These are phyloP conservation scores for Tolypocladium amazonense DNA, from an alignment of 2,329 filamentous ascomycete genomes.

Conservation along the genomic window DNA sequence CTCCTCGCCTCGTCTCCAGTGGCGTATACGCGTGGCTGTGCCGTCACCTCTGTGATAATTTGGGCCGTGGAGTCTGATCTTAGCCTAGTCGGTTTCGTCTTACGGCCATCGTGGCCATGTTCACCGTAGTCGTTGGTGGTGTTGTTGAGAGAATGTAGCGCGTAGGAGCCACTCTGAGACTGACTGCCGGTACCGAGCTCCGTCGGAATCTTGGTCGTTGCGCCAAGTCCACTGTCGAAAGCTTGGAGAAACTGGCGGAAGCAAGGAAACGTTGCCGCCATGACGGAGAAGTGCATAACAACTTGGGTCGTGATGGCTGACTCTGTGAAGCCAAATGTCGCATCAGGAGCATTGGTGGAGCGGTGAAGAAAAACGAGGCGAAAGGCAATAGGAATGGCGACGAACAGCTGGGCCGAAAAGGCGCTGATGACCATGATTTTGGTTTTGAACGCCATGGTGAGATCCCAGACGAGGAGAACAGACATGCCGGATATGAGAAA, in stretches of 20 bases:
- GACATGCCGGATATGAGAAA: conserved; percentile 6
- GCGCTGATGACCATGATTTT: conserved; percentile 8
- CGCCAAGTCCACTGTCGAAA: conserved; percentile 7
- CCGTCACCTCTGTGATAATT: conserved; percentile 2
- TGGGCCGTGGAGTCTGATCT: conserved; percentile 1
- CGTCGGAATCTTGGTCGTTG: conserved; percentile 7
- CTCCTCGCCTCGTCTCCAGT: conserved; percentile 4
- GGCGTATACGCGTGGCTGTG: background rate
- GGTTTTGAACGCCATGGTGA: conserved; percentile 6
- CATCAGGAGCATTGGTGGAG: background rate
- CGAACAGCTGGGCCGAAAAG: conserved; percentile 9
- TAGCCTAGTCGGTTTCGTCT: background rate
- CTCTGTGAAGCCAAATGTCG: conserved; percentile 1
- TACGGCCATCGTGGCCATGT: background rate
- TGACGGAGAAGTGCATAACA: conserved; percentile 10
- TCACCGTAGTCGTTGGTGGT: background rate
- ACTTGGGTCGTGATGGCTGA: conserved; percentile 6
- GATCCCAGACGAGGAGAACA: conserved; percentile 6
- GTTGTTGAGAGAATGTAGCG: conserved; percentile 3
- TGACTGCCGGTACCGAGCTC: conserved; percentile 1
- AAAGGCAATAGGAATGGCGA: conserved; percentile 6
- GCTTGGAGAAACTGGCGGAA: conserved; percentile 9
- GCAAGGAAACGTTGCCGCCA: conserved; percentile 10
- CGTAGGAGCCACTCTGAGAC: conserved; percentile 1
- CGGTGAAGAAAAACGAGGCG: conserved; percentile 3